Base-by-base conservation (phyloP, 306 rosid genomes). In the Spatholobus suberectus region DNA sequence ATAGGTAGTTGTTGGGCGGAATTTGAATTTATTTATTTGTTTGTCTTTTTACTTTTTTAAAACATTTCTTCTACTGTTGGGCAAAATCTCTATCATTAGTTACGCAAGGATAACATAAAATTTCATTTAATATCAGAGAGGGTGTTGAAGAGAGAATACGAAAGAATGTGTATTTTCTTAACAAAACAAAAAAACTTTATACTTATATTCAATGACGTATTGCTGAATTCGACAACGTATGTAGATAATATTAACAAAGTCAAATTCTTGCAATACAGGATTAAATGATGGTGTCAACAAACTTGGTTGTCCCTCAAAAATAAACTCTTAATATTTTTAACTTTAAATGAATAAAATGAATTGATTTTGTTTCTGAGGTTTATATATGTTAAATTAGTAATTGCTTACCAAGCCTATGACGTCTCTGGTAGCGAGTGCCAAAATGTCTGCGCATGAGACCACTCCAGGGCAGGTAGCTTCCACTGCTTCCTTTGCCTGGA, bases 361-460 rank as follows among this genome's bases (percentile, higher is more conserved):
- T 13, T 61, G 20, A 57, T 57, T 2, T 2, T 54, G 0, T 1
- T 37, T 55, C 4, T 52, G 0, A 41, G 15, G 40, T 61, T 27
- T 34, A 62, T n/a, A n/a, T n/a, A n/a, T 62, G 21, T 15, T 65
- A 65, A 35, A 32, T n/a, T n/a, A n/a, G n/a, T n/a, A n/a, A n/a
- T n/a, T 41, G 18, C 74, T 83, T 80, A 94, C 98, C 89, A 92
- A 58, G 38, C 26, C 81, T 2, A 94, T 89, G 5, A 90, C 96
- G 8, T 96, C 99, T 76, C 98, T 87, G 18, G 96, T 83, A 12
- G 98, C 96, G 5, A 96, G 80, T 2, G 99, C 93, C 44, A 96
- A 80, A n/a, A 93, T 82, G 88, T 92, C 98, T 0, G 98, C 96
- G 24, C 98, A 96, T 0, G 99, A 93, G 27, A 96, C 99, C 0